Base-by-base conservation (phyloP, 257 asterid genomes). In the Apocynum venetum region DNA sequence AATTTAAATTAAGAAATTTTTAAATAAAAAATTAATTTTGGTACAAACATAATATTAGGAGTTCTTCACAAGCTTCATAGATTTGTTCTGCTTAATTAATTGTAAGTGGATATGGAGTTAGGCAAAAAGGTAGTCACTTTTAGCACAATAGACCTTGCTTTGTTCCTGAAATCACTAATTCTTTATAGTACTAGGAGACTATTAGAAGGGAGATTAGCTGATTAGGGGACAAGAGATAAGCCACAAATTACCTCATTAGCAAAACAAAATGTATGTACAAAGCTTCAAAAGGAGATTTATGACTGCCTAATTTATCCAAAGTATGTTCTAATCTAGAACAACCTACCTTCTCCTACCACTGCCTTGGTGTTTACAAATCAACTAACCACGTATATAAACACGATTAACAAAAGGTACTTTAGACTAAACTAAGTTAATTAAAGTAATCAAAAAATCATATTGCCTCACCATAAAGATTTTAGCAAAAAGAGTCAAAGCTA, bases 71-170 rank as follows among this genome's bases (percentile, higher is more conserved):
- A 44, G 47, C 47, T 0, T 44, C 4, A 44, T 2, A 44, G 47
- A 44, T 44, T 44, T 44, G 47, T 44, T 44, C 47, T 43, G 47
- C 2, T 46, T 52, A 83, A 84, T 72, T 61, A 75, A 55, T 71
- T 80, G 44, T 36, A 44, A 82, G 46, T 68, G 77, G 71, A 71
- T 69, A 71, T 15, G 73, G 75, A 76, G 69, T 80, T 82, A 48
- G 84, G 84, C 79, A 72, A 76, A 72, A 78, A 73, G 80, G 70
- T 69, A 36, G 65, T 44, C 47, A 44, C 47, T 6, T 44, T 44
- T 44, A 3, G 77, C 44, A 5, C 44, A 6, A 41, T n/a, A 25
- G 3, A 17, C 59, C 47, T 72, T 15, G 10, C 11, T 60, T 69
- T 63, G 36, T 12, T 25, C 20, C 52, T 25, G 40, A 75, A 63